Base-by-base conservation (phyloP, 1,284 basidiomycete species). In the Austropuccinia psidii region DNA sequence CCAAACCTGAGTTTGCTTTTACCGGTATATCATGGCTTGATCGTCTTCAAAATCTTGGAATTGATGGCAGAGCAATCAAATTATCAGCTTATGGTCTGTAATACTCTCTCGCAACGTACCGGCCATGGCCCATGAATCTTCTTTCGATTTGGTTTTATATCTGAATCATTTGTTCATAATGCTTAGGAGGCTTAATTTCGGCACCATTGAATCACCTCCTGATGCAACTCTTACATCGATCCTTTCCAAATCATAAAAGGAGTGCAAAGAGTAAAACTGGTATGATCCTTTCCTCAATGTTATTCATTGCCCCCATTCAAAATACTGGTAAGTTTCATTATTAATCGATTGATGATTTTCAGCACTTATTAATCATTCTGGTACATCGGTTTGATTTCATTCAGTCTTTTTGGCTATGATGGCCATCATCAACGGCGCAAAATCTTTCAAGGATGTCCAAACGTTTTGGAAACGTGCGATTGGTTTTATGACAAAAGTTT, bases 81-180 rank as follows among this genome's bases (percentile, higher is more conserved):
- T 91, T 93, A 88, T 88, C 87, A 2, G 74, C 89, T 33, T 93
- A 92, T 78, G 92, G 91, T 76, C 88, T 89, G 82, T 84, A 89
- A 76, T 84, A 93, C 67, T 90, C 90, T n/a, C 91, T 91, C 5
- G 91, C 92, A 1, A 80, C 65, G 35, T 76, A 93, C 49, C 85
- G 87, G 54, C 92, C 93, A 79, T 81, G 85, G 79, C 86, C 93
- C 75, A 85, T 90, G 43, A 87, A 87, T 64, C 77, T 84, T 35
- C 82, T 93, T 66, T 90, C 92, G 80, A 87, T 85, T 76, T 85
- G 85, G 4, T 93, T 94, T 78, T 86, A 86, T 0, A 91, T 91
- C 47, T 88, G 85, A 81, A 88, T 87, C n/a, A 15, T 5, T 35
- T 58, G 8, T 43, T 17, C 31, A 8, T 39, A 21, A 9, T 45